Percentiles rank a stretch among this genome's conserved stretches.
Evolutionary conservation across 176 grass and related monocot genomes (phyloP).

Genomic region (Raddia guianensis): DNA sequence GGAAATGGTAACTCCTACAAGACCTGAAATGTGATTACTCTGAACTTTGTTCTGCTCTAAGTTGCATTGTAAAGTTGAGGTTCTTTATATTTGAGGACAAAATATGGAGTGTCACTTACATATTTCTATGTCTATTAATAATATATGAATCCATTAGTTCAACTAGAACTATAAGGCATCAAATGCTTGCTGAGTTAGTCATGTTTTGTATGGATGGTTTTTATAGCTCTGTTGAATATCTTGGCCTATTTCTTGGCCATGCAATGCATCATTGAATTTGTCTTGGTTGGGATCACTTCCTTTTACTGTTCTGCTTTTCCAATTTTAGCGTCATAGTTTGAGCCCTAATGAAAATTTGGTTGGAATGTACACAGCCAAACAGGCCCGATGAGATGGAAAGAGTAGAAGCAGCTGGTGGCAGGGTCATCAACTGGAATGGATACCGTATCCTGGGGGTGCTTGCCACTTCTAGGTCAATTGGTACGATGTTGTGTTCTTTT

Average conservation of each 20-base stretch:
- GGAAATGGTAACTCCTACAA: not conserved
- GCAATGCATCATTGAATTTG: constrained; percentile 12
- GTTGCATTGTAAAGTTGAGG: not conserved
- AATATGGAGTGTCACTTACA: not conserved
- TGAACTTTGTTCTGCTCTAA: not conserved
- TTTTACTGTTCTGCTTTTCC: not conserved
- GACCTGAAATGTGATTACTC: not conserved
- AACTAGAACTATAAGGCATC: not conserved
- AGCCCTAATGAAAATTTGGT: constrained; percentile 31
- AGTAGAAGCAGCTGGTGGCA: constrained; percentile 78
- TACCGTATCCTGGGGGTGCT: constrained; percentile 75
- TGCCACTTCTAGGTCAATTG: constrained; percentile 86
- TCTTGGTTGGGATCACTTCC: not conserved
- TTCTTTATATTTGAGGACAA: not conserved
- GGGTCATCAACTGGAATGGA: constrained; percentile 84
- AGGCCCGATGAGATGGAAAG: constrained; percentile 80
- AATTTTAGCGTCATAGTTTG: not conserved
- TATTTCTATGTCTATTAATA: not conserved
- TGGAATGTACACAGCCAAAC: constrained; percentile 65
- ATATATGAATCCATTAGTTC: not conserved
- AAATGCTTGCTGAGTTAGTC: not conserved
- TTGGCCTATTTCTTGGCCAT: not conserved
- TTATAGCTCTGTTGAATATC: not conserved
- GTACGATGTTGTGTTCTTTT: constrained; percentile 44
- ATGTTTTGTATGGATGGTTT: not conserved